Conservation (phyloP, 257 asterid genomes). For the Solanum appendiculatum region DNA sequence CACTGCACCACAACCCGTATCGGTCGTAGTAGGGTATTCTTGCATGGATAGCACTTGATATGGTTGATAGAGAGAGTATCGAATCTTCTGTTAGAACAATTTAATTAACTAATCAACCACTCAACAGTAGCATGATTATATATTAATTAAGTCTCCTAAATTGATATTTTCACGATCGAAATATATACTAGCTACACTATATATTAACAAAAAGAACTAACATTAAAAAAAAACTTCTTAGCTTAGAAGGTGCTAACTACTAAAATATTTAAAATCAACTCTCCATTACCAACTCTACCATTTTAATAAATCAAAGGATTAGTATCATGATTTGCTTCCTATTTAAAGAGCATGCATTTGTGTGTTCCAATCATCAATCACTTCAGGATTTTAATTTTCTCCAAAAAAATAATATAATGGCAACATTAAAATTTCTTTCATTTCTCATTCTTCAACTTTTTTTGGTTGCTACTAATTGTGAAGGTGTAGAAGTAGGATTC, state of each 20-base stretch:
- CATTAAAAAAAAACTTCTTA: background rate
- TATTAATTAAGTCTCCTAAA: background rate
- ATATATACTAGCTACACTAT: background rate
- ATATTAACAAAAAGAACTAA: background rate
- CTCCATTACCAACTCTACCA: background rate
- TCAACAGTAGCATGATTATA: no score
- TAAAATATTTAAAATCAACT: background rate
- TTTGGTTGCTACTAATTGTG: conserved; percentile 10
- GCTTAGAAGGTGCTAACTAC: background rate
- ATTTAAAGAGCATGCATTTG: background rate
- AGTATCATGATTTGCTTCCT: background rate
- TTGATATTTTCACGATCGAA: background rate
- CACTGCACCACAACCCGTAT: no score
- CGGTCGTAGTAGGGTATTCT: no score
- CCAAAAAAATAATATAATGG: conserved; percentile 6
- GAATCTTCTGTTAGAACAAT: background rate
- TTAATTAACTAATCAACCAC: background rate
- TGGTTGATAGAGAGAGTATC: no score
- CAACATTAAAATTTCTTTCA: conserved; percentile 6
- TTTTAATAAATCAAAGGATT: background rate
- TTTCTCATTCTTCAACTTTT: conserved; percentile 11
- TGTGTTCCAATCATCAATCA: background rate
- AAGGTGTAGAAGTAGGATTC: conserved; percentile 16
- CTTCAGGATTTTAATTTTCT: background rate
- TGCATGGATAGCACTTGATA: no score